These are phyloP conservation scores for Begonia masoniana DNA, from an alignment of 306 rosid genomes.

Conservation along the genomic window DNA sequence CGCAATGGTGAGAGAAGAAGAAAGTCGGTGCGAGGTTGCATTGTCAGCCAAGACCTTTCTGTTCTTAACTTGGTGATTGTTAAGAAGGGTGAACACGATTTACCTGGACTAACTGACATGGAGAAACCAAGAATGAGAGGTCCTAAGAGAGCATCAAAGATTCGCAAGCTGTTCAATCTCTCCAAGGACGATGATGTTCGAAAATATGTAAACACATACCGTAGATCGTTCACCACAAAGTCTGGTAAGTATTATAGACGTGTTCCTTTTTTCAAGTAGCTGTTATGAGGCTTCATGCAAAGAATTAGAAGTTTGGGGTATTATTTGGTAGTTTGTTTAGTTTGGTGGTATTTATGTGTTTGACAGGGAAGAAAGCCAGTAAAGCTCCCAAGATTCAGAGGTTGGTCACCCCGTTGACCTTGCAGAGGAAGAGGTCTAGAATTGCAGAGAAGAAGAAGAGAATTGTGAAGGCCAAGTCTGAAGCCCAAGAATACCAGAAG, in stretches of 20 bases:
- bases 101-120: constrained; percentile 47
- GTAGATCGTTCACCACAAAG: constrained; percentile 32
- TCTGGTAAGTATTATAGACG: constrained; percentile 14
- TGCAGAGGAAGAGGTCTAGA: constrained; percentile 49
- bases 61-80: constrained; percentile 53
- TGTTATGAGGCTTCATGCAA: no score
- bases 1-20: constrained; percentile 50
- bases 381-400: constrained; percentile 62
- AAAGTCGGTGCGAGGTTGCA: constrained; percentile 53
- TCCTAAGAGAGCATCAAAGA: constrained; percentile 59
- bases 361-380: constrained; percentile 39
- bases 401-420: constrained; percentile 47
- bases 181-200: constrained; percentile 55
- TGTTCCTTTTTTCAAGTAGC: no score
- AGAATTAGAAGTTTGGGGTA: no score
- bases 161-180: constrained; percentile 45
- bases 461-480: constrained; percentile 41
- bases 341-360: neutral
- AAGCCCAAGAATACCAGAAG: constrained; percentile 53
- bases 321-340: no score
- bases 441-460: constrained; percentile 51
- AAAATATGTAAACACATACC: constrained; percentile 53
- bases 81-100: constrained; percentile 49
- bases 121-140: constrained; percentile 62
- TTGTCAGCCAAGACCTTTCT: constrained; percentile 51